phyloP scores from a whole-genome alignment of 805 yeast species.

The Tetrapisispora namnaoensis region DNA sequence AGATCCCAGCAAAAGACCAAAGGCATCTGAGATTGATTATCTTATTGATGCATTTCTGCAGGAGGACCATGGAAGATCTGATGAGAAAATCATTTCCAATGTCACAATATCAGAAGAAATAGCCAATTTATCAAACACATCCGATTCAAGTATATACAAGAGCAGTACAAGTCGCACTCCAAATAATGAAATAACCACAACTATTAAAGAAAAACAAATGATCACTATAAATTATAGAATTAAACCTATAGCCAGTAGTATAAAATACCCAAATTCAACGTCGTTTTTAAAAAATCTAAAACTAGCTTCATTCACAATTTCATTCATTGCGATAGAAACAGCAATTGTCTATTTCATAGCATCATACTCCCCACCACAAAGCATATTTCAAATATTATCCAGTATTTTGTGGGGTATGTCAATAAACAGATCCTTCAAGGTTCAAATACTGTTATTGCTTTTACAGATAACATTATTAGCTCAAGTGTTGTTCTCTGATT shows the following conservation, averaged over 20 bases:
- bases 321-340: not conserved
- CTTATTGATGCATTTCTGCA: not conserved
- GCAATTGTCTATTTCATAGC: not conserved
- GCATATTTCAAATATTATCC: slow-evolving; percentile 5
- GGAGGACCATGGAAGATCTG: not conserved
- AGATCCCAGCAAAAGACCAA: slow-evolving; percentile 34
- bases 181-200: not conserved
- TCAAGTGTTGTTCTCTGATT: not conserved
- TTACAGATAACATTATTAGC: not conserved
- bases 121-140: not conserved
- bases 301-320: no score
- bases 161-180: not conserved
- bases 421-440: not conserved
- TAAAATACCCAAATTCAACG: not conserved
- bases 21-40: slow-evolving; percentile 32
- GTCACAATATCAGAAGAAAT: not conserved
- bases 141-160: not conserved
- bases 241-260: not conserved
- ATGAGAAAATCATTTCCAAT: not conserved
- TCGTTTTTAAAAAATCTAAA: not conserved
- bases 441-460: not conserved
- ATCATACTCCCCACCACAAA: not conserved
- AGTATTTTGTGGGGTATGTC: slow-evolving; percentile 10
- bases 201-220: not conserved
- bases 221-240: not conserved